Conservation (phyloP, 2,329 filamentous ascomycete genomes). For the Xylaria sp. region DNA sequence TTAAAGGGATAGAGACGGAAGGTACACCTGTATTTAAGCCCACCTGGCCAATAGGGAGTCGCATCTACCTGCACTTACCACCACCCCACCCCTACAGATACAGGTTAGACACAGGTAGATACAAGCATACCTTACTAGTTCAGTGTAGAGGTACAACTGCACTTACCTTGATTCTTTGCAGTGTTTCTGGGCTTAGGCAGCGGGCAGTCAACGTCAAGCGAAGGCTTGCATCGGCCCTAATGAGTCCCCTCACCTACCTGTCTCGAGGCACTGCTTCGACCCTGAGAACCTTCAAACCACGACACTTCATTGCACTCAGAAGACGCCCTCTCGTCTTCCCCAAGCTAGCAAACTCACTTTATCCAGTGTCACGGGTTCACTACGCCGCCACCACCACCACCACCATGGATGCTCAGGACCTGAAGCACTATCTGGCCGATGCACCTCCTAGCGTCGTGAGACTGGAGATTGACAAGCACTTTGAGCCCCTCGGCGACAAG, state of each 20-base stretch:
- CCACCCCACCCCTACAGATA: background rate
- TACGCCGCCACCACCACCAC: conserved; percentile 60
- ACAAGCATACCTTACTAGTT: background rate
- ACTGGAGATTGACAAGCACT: conserved; percentile 92
- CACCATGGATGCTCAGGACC: conserved; percentile 70
- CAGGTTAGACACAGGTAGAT: background rate
- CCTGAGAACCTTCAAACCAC: conserved; percentile 39
- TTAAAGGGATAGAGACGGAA: too few species aligned
- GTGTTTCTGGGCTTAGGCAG: background rate
- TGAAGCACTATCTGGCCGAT: conserved; percentile 87
- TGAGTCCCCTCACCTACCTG: conserved; percentile 39
- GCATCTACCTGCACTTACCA: conserved; percentile 13
- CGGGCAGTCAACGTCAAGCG: conserved; percentile 4
- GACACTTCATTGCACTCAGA: conserved; percentile 28
- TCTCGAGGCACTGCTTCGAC: conserved; percentile 42
- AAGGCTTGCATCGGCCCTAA: conserved; percentile 28
- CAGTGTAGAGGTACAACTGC: background rate
- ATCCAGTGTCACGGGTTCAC: conserved; percentile 32
- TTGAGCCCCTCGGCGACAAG: conserved; percentile 77
- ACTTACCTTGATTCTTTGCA: too few species aligned
- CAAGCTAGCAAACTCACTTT: conserved; percentile 18
- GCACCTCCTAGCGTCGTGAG: conserved; percentile 88
- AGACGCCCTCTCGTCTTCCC: conserved; percentile 27
- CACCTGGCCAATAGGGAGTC: conserved; percentile 28
- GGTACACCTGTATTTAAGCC: conserved; percentile 2